These are phyloP conservation scores for Fusarium sp. DNA, from an alignment of 2,329 filamentous ascomycete genomes.

Conservation along the genomic window DNA sequence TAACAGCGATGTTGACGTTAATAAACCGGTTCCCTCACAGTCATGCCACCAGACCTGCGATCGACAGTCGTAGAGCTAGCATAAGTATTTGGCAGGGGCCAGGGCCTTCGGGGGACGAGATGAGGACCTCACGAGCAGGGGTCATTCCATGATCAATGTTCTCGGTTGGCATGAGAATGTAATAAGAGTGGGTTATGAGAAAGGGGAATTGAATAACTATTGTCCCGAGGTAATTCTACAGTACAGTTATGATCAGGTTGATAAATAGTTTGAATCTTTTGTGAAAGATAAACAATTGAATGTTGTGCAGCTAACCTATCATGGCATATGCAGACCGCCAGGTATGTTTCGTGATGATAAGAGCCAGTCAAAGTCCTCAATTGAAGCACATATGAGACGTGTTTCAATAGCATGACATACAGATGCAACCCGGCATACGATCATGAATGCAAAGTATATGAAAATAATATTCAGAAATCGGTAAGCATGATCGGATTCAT, in stretches of 20 bases:
- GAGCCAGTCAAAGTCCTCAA: slow-evolving; percentile 31
- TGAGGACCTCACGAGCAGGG: slow-evolving; percentile 22
- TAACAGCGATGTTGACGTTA: not conserved
- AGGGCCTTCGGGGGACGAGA: slow-evolving; percentile 19
- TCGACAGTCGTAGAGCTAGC: slow-evolving; percentile 7
- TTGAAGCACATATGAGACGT: slow-evolving; percentile 20
- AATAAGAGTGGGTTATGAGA: slow-evolving; percentile 35
- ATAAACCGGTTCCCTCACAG: slow-evolving; percentile 1
- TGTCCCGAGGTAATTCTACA: not conserved
- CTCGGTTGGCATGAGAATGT: slow-evolving; percentile 39
- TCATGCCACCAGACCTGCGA: slow-evolving; percentile 22
- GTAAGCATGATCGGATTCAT: slow-evolving; percentile 9
- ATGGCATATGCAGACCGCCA: slow-evolving; percentile 17
- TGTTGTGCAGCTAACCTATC: slow-evolving; percentile 11
- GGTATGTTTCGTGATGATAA: slow-evolving; percentile 22
- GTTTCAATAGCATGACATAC: slow-evolving; percentile 19
- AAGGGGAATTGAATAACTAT: slow-evolving; percentile 17
- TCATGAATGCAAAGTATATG: not conserved
- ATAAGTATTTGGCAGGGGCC: slow-evolving; percentile 17
- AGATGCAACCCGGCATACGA: not conserved
- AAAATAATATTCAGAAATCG: not conserved
- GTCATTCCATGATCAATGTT: slow-evolving; percentile 21
- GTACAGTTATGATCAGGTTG: not conserved
- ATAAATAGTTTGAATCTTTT: not conserved
- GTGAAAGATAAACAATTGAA: slow-evolving; percentile 10